Percentiles rank a stretch among this genome's conserved stretches.
Conservation (phyloP, 768 basidiomycete species). For the Suillus discolor region DNA sequence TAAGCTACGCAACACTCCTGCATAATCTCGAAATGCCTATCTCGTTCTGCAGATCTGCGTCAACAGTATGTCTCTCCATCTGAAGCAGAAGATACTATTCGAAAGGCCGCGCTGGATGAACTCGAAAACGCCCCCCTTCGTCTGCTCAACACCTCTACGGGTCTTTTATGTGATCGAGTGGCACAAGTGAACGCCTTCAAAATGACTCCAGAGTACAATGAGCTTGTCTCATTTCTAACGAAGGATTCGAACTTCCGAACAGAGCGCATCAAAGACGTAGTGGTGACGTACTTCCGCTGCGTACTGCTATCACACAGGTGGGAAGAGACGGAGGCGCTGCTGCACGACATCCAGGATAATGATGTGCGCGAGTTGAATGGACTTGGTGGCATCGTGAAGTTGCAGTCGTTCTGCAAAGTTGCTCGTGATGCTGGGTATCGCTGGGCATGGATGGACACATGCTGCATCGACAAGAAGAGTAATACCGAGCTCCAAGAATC, state of each 20-base stretch:
- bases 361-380: background rate
- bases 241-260: background rate
- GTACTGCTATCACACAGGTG: background rate
- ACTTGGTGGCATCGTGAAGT: background rate
- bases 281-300: background rate
- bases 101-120: background rate
- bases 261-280: background rate
- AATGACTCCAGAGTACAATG: background rate
- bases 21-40: background rate
- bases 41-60: background rate
- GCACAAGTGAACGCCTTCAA: background rate
- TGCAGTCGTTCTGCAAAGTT: background rate
- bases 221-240: background rate
- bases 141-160: background rate
- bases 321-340: background rate
- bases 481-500: background rate
- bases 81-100: background rate
- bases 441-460: background rate
- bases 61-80: background rate
- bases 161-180: background rate
- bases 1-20: background rate
- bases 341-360: background rate
- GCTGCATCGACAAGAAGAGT: background rate
- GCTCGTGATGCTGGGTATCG: background rate
- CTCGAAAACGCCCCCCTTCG: background rate